Percentiles rank a stretch among this genome's conserved stretches.
Evolutionary conservation across 768 basidiomycete species (phyloP).

Genomic region (Pulveroboletus ravenelii): DNA sequence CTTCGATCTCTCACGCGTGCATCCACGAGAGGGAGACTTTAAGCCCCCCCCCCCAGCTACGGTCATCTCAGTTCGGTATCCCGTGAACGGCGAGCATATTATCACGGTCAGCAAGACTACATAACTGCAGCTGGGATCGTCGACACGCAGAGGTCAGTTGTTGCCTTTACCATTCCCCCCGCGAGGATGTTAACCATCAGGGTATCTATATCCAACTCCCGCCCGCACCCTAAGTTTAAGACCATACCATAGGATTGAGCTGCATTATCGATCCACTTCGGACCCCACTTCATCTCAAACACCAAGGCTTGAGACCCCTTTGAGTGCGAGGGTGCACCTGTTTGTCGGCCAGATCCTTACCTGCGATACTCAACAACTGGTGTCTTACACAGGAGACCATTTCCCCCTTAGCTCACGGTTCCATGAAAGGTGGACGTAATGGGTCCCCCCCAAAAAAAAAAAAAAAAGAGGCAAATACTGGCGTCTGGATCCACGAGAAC

Average conservation of each 20-base stretch:
- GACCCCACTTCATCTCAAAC: constrained; percentile 46
- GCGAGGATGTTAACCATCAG: no score
- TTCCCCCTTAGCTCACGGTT: constrained; percentile 54
- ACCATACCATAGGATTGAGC: constrained; percentile 48
- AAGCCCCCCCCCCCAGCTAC: constrained; percentile 31
- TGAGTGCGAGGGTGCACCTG: constrained; percentile 48
- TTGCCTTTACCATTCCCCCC: neutral
- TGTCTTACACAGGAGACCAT: constrained; percentile 54
- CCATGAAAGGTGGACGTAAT: constrained; percentile 43
- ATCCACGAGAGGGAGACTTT: constrained; percentile 27
- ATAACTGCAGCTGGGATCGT: constrained; percentile 55
- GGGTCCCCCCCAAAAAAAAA: constrained; percentile 34
- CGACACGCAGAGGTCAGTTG: constrained; percentile 66
- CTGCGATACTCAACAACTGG: no score
- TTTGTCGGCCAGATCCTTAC: no score
- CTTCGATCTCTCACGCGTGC: constrained; percentile 53
- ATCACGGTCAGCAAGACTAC: constrained; percentile 46
- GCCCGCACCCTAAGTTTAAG: constrained; percentile 58
- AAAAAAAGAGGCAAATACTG: no score
- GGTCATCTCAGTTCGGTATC: no score
- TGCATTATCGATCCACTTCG: constrained; percentile 59
- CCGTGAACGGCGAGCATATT: constrained; percentile 29
- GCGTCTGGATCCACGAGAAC: no score
- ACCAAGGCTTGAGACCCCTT: constrained; percentile 50
- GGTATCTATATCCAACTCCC: constrained; percentile 44